A percentile compares a stretch with the other conserved stretches of the same genome.
These are phyloP conservation scores for Hymenoscyphus scutula DNA, from an alignment of 2,329 filamentous ascomycete species.

Conservation along the genomic window DNA sequence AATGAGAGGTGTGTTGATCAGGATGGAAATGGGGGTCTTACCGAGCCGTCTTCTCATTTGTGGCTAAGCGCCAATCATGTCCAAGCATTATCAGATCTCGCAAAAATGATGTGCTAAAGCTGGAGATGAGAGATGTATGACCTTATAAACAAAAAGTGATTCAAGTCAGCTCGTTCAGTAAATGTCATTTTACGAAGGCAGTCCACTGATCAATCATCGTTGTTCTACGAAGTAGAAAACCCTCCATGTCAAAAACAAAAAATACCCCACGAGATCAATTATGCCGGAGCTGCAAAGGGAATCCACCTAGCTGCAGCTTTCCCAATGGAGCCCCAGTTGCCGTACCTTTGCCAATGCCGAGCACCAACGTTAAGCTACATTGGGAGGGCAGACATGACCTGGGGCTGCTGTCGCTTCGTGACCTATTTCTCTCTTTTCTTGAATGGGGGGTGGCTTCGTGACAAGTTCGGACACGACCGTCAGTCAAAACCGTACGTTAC, in stretches of 20 bases:
- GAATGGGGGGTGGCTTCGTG: slow-evolving; percentile 1
- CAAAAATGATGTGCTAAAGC: background rate
- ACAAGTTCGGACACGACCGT: slow-evolving; percentile 2
- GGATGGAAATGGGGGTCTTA: background rate
- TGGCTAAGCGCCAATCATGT: background rate
- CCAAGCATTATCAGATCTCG: background rate
- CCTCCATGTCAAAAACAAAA: background rate
- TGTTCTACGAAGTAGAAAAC: background rate
- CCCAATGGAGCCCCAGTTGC: background rate
- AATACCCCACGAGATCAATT: background rate
- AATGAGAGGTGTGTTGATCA: background rate
- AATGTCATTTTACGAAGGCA: background rate
- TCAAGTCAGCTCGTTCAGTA: background rate
- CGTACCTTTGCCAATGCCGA: background rate
- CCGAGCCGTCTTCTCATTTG: background rate
- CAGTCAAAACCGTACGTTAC: background rate
- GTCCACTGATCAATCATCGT: background rate
- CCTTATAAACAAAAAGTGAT: background rate
- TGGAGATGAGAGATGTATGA: slow-evolving; percentile 3
- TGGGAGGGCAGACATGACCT: background rate
- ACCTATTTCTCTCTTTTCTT: background rate
- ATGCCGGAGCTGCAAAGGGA: background rate
- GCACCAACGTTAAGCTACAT: background rate
- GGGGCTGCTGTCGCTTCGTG: background rate
- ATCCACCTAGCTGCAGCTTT: background rate